Base-by-base conservation (phyloP, 805 yeast species). In the Barnettozyma wickerhamii region DNA sequence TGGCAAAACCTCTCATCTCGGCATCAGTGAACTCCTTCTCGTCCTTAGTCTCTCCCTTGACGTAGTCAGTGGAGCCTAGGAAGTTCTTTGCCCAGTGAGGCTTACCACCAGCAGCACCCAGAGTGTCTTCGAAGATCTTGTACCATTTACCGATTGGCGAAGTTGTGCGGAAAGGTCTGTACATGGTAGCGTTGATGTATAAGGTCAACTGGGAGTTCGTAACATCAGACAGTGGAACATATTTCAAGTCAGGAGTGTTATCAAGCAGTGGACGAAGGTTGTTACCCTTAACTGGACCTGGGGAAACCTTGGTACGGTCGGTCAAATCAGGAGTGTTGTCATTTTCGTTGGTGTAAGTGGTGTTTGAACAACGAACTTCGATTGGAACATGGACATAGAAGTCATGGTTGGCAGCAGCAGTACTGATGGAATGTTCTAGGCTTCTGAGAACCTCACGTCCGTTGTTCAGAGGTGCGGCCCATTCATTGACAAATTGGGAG, bases 1-100 rank as follows among this genome's bases (percentile, higher is more conserved):
- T 71, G 24, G 79, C 77, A 57, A 88, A 79, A 1, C 96, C 96
- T 52, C 79, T 71, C 93, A 88, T 85, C 45, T 83, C 80, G 47
- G 81, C 83, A 47, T 77, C 81, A 39, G 66, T 64, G 41, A 65
- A 68, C 31, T 66, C 58, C 35, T 67, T 59, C 38, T 71, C 75
- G 3, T 44, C 42, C 42, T 59, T 53, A 47, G 60, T 45, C 35
- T 60, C 52, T 7, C 56, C 55, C 6, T 39, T 40, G 10, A 62
- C 60, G 52, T 59, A 50, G 10, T 65, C 61, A 3, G 57, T 53
- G 4, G 75, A 65, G 2, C 95, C 95, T 42, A 85, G 68, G 61
- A 88, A 91, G 63, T 89, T 90, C 69, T 91, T 91, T 14, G 99
- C 99, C 99, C 99, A 91, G 62, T 91, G 99, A 2, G 99, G 99